Conservation (phyloP, 2,329 filamentous ascomycete species). For the Eurotiales sp. region DNA sequence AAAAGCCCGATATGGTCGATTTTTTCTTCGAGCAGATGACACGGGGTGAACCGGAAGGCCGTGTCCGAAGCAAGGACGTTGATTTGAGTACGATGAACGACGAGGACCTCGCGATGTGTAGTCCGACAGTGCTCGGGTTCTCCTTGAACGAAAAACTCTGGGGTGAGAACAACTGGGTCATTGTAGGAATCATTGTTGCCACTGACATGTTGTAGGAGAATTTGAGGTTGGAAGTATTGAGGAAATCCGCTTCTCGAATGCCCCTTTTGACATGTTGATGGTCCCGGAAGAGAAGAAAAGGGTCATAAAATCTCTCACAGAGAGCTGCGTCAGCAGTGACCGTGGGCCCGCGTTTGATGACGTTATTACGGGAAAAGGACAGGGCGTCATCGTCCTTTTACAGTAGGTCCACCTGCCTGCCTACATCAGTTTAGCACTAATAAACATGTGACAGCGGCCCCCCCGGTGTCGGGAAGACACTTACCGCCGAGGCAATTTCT, state of each 20-base stretch:
- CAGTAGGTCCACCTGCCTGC: slow-evolving; percentile 2
- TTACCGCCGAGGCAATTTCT: slow-evolving; percentile 54
- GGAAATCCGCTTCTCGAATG: slow-evolving; percentile 17
- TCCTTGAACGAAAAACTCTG: slow-evolving; percentile 14
- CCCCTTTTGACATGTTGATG: slow-evolving; percentile 19
- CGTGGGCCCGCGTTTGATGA: neutral
- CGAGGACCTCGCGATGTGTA: slow-evolving; percentile 13
- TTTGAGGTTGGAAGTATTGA: slow-evolving; percentile 19
- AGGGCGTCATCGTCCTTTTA: slow-evolving; percentile 9
- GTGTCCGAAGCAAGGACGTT: slow-evolving; percentile 4
- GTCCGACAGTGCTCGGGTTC: slow-evolving; percentile 15
- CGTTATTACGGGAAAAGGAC: slow-evolving; percentile 6
- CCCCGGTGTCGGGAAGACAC: slow-evolving; percentile 57
- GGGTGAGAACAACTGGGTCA: slow-evolving; percentile 10
- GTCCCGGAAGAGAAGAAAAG: slow-evolving; percentile 15
- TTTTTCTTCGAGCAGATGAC: slow-evolving; percentile 1
- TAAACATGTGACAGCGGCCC: slow-evolving; percentile 29
- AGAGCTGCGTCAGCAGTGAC: neutral
- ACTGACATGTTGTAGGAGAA: slow-evolving; percentile 6
- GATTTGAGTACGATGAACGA: slow-evolving; percentile 12
- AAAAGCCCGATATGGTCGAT: slow-evolving; percentile 5
- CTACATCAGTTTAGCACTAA: neutral
- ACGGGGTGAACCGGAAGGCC: neutral
- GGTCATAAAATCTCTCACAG: neutral
- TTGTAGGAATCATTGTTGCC: slow-evolving; percentile 12